Evolutionary conservation across 345 rosid genomes (phyloP).

Genomic region (Eucalyptus cloeziana): DNA sequence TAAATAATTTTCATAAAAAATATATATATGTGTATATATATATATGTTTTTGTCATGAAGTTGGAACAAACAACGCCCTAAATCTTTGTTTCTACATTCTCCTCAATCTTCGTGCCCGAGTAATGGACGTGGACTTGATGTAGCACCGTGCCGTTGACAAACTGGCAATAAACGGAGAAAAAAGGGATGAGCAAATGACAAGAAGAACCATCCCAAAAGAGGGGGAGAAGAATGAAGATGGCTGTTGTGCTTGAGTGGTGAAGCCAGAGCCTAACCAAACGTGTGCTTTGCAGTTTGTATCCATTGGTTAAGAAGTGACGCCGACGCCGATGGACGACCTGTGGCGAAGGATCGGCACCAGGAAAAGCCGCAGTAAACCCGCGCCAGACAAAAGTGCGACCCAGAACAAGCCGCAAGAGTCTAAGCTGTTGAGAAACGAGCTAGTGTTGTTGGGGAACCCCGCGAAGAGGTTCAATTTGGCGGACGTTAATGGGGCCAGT

Average conservation of each 20-base stretch:
- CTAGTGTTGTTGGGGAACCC: background rate
- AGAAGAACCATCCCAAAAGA: background rate
- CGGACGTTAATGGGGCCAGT: background rate
- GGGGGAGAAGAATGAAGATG: too few species aligned
- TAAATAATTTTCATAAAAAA: too few species aligned
- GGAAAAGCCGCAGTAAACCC: background rate
- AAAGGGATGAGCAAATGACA: background rate
- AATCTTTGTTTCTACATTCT: background rate
- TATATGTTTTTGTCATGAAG: too few species aligned
- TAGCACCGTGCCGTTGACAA: background rate
- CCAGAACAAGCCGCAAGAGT: background rate
- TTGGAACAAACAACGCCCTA: too few species aligned
- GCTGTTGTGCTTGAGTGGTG: too few species aligned
- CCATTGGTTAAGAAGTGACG: background rate
- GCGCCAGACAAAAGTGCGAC: too few species aligned
- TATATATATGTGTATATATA: rapidly evolving
- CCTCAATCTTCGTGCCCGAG: background rate
- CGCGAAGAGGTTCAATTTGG: background rate
- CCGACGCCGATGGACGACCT: background rate
- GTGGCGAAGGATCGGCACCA: background rate
- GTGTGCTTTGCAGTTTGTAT: background rate
- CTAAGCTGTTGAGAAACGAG: background rate
- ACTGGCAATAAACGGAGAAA: background rate
- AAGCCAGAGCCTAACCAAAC: too few species aligned
- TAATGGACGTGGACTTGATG: background rate